These are phyloP conservation scores for Tuber calosporum DNA, from an alignment of 495 filamentous ascomycete species.

Conservation along the genomic window DNA sequence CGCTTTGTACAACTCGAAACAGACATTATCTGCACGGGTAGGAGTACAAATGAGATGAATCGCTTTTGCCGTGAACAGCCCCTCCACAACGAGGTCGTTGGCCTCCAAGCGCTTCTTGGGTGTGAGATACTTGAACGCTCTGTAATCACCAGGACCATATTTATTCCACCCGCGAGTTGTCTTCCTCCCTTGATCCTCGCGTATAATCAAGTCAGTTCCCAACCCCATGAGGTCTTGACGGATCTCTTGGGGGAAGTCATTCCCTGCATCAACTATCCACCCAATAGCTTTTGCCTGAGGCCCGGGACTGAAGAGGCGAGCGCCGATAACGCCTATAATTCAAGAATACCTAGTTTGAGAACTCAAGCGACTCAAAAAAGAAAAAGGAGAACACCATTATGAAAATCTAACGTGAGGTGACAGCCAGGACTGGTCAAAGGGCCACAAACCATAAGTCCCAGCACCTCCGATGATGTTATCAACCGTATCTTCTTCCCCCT, in stretches of 20 bases:
- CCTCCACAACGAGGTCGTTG: slow-evolving; percentile 49
- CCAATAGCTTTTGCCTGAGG: slow-evolving; percentile 57
- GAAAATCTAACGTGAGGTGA: slow-evolving; percentile 20
- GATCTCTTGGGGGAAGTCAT: slow-evolving; percentile 69
- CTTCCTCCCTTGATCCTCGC: slow-evolving; percentile 57
- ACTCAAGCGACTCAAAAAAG: background rate
- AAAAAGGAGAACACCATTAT: background rate
- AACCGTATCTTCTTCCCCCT: slow-evolving; percentile 52
- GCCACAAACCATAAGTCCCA: slow-evolving; percentile 57
- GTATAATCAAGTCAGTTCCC: slow-evolving; percentile 63
- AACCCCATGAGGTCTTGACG: slow-evolving; percentile 59
- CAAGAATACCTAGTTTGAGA: background rate
- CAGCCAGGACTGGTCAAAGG: background rate
- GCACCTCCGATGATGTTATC: slow-evolving; percentile 76
- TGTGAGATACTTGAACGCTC: slow-evolving; percentile 79
- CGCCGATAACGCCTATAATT: slow-evolving; percentile 60
- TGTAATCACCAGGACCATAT: slow-evolving; percentile 53
- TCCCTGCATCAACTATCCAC: slow-evolving; percentile 85
- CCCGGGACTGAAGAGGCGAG: slow-evolving; percentile 70
- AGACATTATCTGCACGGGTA: slow-evolving; percentile 47
- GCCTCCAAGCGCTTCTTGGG: slow-evolving; percentile 72
- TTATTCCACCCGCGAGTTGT: slow-evolving; percentile 92
- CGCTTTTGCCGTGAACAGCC: slow-evolving; percentile 60
- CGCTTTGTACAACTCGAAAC: slow-evolving; percentile 37
- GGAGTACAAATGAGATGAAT: slow-evolving; percentile 88